These are phyloP conservation scores for Litsea cubeba DNA, from an alignment of 164 flowering plant genomes.

Conservation along the genomic window DNA sequence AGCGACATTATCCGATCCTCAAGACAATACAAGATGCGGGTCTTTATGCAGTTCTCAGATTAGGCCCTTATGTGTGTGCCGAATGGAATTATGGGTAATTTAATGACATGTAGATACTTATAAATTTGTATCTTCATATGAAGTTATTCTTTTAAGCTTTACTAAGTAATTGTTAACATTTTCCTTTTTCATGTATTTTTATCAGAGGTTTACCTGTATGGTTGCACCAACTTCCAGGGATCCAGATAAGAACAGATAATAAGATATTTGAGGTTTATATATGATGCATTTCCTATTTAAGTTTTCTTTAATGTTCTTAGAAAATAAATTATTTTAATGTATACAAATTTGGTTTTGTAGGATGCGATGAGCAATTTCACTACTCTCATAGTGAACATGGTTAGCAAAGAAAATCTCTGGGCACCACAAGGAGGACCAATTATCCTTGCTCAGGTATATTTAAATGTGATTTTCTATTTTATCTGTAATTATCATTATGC, in stretches of 20 bases:
- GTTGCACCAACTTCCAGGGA: constrained; percentile 41
- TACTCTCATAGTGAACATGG: constrained; percentile 3
- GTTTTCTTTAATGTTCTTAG: background rate
- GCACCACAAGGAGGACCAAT: constrained; percentile 17
- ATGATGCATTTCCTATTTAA: background rate
- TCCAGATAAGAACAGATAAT: constrained; percentile 36
- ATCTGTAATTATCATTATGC: background rate
- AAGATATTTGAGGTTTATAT: constrained; percentile 15
- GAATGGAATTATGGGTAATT: constrained; percentile 13
- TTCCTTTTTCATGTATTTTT: background rate
- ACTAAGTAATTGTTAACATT: constrained; percentile 1
- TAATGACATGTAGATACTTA: background rate
- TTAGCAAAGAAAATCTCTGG: constrained; percentile 5
- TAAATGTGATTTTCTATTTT: background rate
- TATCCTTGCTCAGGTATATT: constrained; percentile 10
- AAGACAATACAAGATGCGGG: constrained; percentile 11
- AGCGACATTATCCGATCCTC: constrained; percentile 1
- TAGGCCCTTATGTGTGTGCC: constrained; percentile 11
- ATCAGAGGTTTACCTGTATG: constrained; percentile 27
- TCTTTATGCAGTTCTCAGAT: constrained; percentile 1
- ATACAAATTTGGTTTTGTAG: background rate
- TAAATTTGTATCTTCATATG: background rate
- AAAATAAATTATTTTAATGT: too few relatives aligned
- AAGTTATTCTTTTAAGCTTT: background rate
- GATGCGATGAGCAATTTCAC: constrained; percentile 8